These are phyloP conservation scores for Lyophyllum shimeji DNA, from an alignment of 768 basidiomycete species.

Conservation along the genomic window DNA sequence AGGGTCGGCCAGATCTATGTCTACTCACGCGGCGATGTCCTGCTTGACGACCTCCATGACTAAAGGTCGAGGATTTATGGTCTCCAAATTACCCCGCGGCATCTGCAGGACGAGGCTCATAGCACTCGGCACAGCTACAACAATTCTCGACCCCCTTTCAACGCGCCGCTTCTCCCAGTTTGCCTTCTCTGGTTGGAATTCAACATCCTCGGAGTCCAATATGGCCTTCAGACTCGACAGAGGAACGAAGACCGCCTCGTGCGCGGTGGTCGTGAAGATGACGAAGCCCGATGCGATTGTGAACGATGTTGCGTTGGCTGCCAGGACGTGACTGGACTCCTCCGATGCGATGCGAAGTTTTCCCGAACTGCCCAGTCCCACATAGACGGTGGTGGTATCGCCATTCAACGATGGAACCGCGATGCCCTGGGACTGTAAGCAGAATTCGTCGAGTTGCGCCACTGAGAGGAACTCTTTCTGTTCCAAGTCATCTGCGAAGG, in stretches of 20 bases:
- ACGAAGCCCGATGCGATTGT: constrained; percentile 71
- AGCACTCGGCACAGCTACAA: constrained; percentile 80
- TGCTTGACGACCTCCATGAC: constrained; percentile 82
- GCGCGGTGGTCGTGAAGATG: constrained; percentile 81
- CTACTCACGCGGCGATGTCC: constrained; percentile 70
- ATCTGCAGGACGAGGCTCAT: constrained; percentile 95
- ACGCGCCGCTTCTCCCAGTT: constrained; percentile 75
- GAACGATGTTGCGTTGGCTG: constrained; percentile 70
- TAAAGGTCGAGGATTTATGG: constrained; percentile 88
- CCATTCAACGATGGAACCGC: constrained; percentile 16
- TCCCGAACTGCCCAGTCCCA: constrained; percentile 66
- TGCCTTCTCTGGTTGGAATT: constrained; percentile 26
- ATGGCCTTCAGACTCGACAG: constrained; percentile 31
- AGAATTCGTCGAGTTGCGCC: constrained; percentile 59
- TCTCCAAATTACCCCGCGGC: constrained; percentile 97
- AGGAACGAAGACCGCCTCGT: constrained; percentile 77
- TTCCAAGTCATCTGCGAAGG: constrained; percentile 15
- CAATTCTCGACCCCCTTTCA: constrained; percentile 88
- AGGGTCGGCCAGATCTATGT: background rate
- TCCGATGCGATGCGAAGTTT: constrained; percentile 56
- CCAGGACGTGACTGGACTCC: constrained; percentile 34
- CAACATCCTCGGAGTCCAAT: constrained; percentile 25
- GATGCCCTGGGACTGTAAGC: constrained; percentile 42
- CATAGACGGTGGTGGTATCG: constrained; percentile 32
- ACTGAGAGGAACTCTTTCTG: constrained; percentile 21